Base-by-base conservation (phyloP, 345 rosid species). In the Limnanthes douglasii region DNA sequence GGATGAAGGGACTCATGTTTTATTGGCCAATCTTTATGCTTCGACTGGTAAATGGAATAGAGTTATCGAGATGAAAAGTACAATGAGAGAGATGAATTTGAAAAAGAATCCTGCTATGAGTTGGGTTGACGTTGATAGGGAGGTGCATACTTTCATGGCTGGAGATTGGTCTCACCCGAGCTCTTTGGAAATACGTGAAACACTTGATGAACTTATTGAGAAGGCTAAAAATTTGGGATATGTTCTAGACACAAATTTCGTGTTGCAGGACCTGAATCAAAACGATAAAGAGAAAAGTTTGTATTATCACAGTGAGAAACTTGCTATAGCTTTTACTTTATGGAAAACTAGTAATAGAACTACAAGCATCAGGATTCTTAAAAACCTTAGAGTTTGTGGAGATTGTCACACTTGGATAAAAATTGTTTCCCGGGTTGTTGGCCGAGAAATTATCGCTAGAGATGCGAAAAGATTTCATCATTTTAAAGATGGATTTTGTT, bases 311-410 rank as follows among this genome's bases (percentile, higher is more conserved):
- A 82, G 90, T 37, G 94, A 77, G 47, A 82, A 67, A 59, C 41
- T 82, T 5, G 94, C 94, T 0, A 57, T 81, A 46, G 86, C 81
- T 25, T 81, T 66, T 48, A 73, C 84, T 21, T 60, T 73, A 21
- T 59, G 63, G 70, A 68, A 54, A 45, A 61, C 64, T 36, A 44
- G 43, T 20, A 51, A 46, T 31, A 57, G 42, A 41, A 51, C 45
- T 34, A 48, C 67, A 2, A 38, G 45, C 40, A 52, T 81, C 41
- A 66, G 73, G 60, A 67, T 81, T 46, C 45, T 76, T 18, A 81
- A 81, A 65, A 81, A 81, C 54, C 75, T 76, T 13, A 75, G 84
- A 51, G 78, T 73, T 37, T 76, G 93, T 64, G 75, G 72, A 13
- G 86, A 76, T 50, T 76, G 86, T 50, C 88, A 76, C 20, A 55